Conservation (phyloP, 1,284 basidiomycete genomes). For the Trametes sp. region DNA sequence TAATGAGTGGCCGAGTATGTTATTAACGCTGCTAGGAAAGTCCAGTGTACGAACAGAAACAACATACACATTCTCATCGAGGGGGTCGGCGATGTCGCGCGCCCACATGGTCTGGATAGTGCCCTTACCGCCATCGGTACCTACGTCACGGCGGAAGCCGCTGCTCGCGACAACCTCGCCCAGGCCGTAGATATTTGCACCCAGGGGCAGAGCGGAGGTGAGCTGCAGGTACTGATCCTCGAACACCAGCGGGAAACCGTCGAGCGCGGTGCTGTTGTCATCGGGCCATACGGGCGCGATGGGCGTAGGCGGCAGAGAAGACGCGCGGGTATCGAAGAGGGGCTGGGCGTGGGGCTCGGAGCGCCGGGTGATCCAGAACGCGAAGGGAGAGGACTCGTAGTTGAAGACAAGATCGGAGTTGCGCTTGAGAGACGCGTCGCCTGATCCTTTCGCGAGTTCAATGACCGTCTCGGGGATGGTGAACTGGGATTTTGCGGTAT, state of each 20-base stretch:
- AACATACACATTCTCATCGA: slow-evolving; percentile 27
- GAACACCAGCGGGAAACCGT: slow-evolving; percentile 74
- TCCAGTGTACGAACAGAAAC: background rate
- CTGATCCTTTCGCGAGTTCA: slow-evolving; percentile 35
- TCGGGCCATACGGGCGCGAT: slow-evolving; percentile 54
- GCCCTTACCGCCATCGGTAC: slow-evolving; percentile 56
- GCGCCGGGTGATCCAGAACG: slow-evolving; percentile 80
- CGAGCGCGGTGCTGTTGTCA: slow-evolving; percentile 59
- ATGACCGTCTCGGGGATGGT: slow-evolving; percentile 59
- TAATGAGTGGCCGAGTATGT: too few species aligned
- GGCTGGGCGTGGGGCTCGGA: slow-evolving; percentile 62
- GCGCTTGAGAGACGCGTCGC: slow-evolving; percentile 52
- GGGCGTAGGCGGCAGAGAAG: slow-evolving; percentile 63
- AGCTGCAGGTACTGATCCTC: slow-evolving; percentile 80
- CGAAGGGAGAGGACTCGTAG: slow-evolving; percentile 70
- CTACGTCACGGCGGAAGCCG: slow-evolving; percentile 70
- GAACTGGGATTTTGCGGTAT: slow-evolving; percentile 65
- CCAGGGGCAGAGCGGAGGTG: slow-evolving; percentile 65
- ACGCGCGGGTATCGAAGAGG: slow-evolving; percentile 76
- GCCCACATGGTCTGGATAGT: slow-evolving; percentile 79
- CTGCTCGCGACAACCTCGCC: slow-evolving; percentile 77
- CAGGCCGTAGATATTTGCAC: slow-evolving; percentile 80
- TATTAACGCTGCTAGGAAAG: too few species aligned
- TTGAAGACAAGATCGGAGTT: slow-evolving; percentile 73
- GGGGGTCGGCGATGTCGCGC: slow-evolving; percentile 41